Conservation (phyloP, 2,329 filamentous ascomycete species). For the Fusarium tanahbumbuense region DNA sequence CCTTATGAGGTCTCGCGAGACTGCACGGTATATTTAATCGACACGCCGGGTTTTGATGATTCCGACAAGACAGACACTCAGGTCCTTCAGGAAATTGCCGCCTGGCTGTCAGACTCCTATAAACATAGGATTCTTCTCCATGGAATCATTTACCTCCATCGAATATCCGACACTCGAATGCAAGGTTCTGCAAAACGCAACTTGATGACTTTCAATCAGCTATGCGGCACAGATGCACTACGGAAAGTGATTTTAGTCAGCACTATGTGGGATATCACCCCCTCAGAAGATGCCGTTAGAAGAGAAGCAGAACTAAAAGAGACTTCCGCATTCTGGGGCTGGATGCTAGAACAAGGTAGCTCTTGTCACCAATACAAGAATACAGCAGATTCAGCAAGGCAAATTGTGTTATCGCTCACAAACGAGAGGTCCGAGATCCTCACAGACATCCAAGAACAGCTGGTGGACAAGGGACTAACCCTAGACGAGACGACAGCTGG, state of each 20-base stretch:
- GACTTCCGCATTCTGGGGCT: slow-evolving; percentile 25
- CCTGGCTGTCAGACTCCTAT: slow-evolving; percentile 48
- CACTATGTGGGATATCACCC: slow-evolving; percentile 25
- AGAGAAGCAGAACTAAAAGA: slow-evolving; percentile 18
- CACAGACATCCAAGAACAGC: slow-evolving; percentile 10
- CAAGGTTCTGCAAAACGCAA: slow-evolving; percentile 28
- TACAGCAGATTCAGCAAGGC: slow-evolving; percentile 3
- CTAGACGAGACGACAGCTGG: slow-evolving; percentile 18
- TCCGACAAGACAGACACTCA: slow-evolving; percentile 54
- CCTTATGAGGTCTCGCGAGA: background rate
- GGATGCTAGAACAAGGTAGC: slow-evolving; percentile 24
- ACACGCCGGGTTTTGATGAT: slow-evolving; percentile 60
- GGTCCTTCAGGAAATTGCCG: slow-evolving; percentile 53
- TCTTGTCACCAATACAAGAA: slow-evolving; percentile 5
- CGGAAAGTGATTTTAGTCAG: slow-evolving; percentile 6
- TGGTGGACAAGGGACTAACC: slow-evolving; percentile 4
- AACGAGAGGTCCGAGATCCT: background rate
- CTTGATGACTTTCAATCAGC: slow-evolving; percentile 16
- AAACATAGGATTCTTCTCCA: slow-evolving; percentile 14
- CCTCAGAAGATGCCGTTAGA: background rate
- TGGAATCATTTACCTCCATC: slow-evolving; percentile 32
- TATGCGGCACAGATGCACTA: slow-evolving; percentile 22
- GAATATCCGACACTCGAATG: slow-evolving; percentile 28
- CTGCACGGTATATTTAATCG: slow-evolving; percentile 49
- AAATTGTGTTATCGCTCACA: slow-evolving; percentile 1